Evolutionary conservation across 805 yeast species (phyloP), one percentile per base, ranked within the genome.

Genomic region (Zygoascus biomembranicola): DNA sequence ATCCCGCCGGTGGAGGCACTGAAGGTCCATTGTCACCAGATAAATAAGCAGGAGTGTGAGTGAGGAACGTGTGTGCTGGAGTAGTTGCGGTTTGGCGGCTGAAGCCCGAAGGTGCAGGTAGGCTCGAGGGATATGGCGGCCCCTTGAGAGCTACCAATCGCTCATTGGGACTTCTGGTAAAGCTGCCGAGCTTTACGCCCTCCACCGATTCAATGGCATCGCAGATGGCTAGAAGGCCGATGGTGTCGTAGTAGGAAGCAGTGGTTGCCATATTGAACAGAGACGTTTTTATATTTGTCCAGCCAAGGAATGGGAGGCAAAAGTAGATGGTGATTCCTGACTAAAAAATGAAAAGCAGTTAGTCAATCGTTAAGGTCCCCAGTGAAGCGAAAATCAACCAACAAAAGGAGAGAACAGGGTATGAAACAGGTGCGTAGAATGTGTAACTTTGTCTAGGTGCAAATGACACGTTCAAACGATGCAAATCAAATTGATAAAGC

Each of bases 211-310:
- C 49, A 13, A 46, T 32, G 9, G 73, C 71, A 59, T 70, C 73
- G 57, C 72, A 69, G 49, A 68, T 66, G 49, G 72, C 72, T 51
- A 71, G 63, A 51, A 70, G 59, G 43, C 73, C 74, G 37, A 71
- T 64, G 37, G 70, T 62, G 58, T 71, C 74, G 63, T 70, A 70
- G 59, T 69, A 69, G 18, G 63, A 51, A 10, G 55, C 55, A 13
- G 52, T 50, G 16, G 44, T 19, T 14, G 44, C 6, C 44, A 42
- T 42, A 32, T 9, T 32, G 35, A 32, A n/a, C n/a, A n/a, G n/a
- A n/a, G n/a, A n/a, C n/a, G n/a, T n/a, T n/a, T n/a, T n/a, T n/a
- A n/a, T n/a, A n/a, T n/a, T n/a, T n/a, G n/a, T n/a, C n/a, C n/a
- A n/a, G n/a, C n/a, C n/a, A n/a, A n/a, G n/a, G n/a, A n/a, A n/a